Conservation (phyloP, 257 asterid genomes). For the Verbena officinalis region DNA sequence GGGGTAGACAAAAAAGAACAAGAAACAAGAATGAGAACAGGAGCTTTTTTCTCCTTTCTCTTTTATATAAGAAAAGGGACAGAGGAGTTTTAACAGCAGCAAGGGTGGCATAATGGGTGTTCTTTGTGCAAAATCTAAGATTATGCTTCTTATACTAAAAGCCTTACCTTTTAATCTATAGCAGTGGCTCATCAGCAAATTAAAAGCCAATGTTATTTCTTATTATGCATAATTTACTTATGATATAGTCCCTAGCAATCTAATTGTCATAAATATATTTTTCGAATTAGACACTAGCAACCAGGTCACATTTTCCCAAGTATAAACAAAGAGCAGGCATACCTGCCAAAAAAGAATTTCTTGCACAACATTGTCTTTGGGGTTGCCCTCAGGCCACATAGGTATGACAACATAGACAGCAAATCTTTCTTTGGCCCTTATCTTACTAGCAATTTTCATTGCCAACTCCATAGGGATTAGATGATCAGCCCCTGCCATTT, state of each 20-base stretch:
- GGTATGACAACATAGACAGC: constrained; percentile 77
- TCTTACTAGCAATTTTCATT: constrained; percentile 74
- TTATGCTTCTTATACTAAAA: no score
- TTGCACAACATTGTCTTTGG: constrained; percentile 72
- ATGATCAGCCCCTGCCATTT: constrained; percentile 85
- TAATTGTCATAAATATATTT: neutral
- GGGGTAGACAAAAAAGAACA: no score
- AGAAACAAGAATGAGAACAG: no score
- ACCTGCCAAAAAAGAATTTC: constrained; percentile 99
- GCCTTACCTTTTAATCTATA: no score
- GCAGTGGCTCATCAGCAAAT: no score
- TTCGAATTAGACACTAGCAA: constrained; percentile 1
- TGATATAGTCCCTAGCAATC: neutral
- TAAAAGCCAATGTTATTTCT: no score
- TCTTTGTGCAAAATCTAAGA: no score
- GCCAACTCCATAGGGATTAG: constrained; percentile 82
- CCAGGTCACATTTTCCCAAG: constrained; percentile 7
- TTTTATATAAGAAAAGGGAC: no score
- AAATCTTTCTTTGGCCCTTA: constrained; percentile 77
- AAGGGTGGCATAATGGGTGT: no score
- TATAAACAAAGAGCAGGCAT: constrained; percentile 19
- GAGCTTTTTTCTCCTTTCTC: no score
- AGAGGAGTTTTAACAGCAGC: no score
- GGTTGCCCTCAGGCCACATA: constrained; percentile 98
- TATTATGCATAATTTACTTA: no score